Conservation (phyloP, 148 eudicot genomes). For the Silene conica region DNA sequence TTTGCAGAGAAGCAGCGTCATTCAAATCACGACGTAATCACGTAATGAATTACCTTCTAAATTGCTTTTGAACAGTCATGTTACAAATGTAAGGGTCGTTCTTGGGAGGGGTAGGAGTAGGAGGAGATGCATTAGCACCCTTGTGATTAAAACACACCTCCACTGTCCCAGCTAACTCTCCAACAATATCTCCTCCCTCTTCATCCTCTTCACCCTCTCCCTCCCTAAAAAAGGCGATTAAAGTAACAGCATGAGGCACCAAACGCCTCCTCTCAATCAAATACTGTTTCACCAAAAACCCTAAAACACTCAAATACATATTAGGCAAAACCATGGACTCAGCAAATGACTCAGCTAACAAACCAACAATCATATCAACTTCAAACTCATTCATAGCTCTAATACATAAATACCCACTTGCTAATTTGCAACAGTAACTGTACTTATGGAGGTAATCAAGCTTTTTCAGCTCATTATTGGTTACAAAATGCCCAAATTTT, state of each 20-base stretch:
- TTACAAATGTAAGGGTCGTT: constrained; percentile 81
- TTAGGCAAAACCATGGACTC: constrained; percentile 60
- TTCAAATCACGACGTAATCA: too few relatives aligned
- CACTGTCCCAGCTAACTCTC: constrained; percentile 68
- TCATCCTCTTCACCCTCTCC: constrained; percentile 21
- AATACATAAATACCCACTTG: constrained; percentile 53
- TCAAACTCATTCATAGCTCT: constrained; percentile 60
- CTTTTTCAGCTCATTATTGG: constrained; percentile 46
- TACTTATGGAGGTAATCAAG: constrained; percentile 46
- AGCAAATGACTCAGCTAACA: constrained; percentile 64
- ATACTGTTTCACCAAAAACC: constrained; percentile 64
- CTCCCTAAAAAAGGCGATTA: constrained; percentile 55
- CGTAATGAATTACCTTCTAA: too few relatives aligned
- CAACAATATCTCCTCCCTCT: constrained; percentile 21
- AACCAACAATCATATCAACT: constrained; percentile 39
- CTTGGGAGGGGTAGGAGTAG: constrained; percentile 75
- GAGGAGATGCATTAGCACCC: constrained; percentile 78
- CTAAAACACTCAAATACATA: constrained; percentile 45
- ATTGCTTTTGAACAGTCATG: constrained; percentile 68
- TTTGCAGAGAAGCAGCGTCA: not conserved
- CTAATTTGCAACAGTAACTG: constrained; percentile 39
- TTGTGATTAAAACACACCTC: constrained; percentile 56
- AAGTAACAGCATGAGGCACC: constrained; percentile 69
- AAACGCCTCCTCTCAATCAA: constrained; percentile 58
- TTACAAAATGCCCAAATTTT: constrained; percentile 36